These are phyloP conservation scores for Termitomyces sp. DNA, from an alignment of 768 basidiomycete genomes.

Conservation along the genomic window DNA sequence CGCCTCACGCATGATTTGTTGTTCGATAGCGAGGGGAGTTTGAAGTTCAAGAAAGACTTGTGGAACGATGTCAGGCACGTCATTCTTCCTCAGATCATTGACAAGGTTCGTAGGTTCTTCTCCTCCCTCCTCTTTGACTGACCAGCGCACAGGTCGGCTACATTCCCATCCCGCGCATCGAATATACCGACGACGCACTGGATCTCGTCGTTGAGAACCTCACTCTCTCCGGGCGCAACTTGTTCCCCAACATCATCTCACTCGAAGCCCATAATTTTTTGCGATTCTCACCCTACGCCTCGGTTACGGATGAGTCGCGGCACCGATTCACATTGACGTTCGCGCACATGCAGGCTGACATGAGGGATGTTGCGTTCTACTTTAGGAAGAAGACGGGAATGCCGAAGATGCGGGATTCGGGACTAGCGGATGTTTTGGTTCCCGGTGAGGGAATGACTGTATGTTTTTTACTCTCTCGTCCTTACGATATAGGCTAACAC, in stretches of 20 bases:
- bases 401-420: slow-evolving; percentile 76
- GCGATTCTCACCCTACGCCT: slow-evolving; percentile 78
- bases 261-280: slow-evolving; percentile 79
- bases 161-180: slow-evolving; percentile 89
- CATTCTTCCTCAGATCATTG: slow-evolving; percentile 76
- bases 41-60: slow-evolving; percentile 85
- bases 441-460: slow-evolving; percentile 81
- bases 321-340: slow-evolving; percentile 78
- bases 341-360: slow-evolving; percentile 87
- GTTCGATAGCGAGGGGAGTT: slow-evolving; percentile 74
- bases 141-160: slow-evolving; percentile 55
- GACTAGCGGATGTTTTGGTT: slow-evolving; percentile 81
- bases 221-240: slow-evolving; percentile 80
- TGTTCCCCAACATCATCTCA: slow-evolving; percentile 79
- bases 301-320: slow-evolving; percentile 52
- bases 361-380: slow-evolving; percentile 91
- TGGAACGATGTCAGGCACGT: slow-evolving; percentile 87
- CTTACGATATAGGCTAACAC: background rate
- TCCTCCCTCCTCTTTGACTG: too few species aligned
- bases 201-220: slow-evolving; percentile 95
- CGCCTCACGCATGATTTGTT: slow-evolving; percentile 82
- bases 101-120: slow-evolving; percentile 46
- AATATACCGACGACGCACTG: slow-evolving; percentile 84
- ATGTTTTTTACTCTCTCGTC: slow-evolving; percentile 19
- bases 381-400: slow-evolving; percentile 85